These are phyloP conservation scores for Phytophthora pistaciae DNA, from an alignment of 352 stramenopile genomes.

Conservation along the genomic window DNA sequence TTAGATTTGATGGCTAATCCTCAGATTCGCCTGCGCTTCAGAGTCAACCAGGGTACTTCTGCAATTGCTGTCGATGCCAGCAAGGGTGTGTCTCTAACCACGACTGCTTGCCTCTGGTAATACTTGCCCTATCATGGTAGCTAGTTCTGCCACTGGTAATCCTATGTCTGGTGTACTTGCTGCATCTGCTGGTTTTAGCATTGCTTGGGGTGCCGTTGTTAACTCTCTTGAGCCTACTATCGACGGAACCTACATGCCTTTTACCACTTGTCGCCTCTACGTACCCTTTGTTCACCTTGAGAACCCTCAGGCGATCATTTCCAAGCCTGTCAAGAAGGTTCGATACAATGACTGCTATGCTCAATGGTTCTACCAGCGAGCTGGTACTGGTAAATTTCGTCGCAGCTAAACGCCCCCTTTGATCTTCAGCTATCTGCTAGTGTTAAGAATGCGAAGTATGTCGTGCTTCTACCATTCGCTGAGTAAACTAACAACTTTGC, in stretches of 20 bases:
- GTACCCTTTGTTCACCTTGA: slow-evolving; percentile 13
- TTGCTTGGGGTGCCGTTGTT: slow-evolving; percentile 4
- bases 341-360: slow-evolving; percentile 15
- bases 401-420: slow-evolving; percentile 6
- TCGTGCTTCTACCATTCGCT: not conserved
- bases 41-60: slow-evolving; percentile 9
- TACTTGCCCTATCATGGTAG: not conserved
- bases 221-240: slow-evolving; percentile 13
- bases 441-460: slow-evolving; percentile 14
- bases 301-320: slow-evolving; percentile 17
- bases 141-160: slow-evolving; percentile 1
- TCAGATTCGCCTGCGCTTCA: slow-evolving; percentile 7
- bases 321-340: slow-evolving; percentile 17
- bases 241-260: slow-evolving; percentile 12
- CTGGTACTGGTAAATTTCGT: slow-evolving; percentile 5
- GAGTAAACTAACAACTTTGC: not conserved
- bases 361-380: slow-evolving; percentile 15
- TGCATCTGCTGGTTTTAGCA: slow-evolving; percentile 12
- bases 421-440: slow-evolving; percentile 9
- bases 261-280: slow-evolving; percentile 2
- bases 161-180: slow-evolving; percentile 1
- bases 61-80: slow-evolving; percentile 1
- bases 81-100: not conserved
- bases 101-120: slow-evolving; percentile 1
- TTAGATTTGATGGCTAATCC: slow-evolving; percentile 14